These are phyloP conservation scores for Coemansia sp. DNA, from an alignment of 192 early-diverging fungal genomes.

Conservation along the genomic window DNA sequence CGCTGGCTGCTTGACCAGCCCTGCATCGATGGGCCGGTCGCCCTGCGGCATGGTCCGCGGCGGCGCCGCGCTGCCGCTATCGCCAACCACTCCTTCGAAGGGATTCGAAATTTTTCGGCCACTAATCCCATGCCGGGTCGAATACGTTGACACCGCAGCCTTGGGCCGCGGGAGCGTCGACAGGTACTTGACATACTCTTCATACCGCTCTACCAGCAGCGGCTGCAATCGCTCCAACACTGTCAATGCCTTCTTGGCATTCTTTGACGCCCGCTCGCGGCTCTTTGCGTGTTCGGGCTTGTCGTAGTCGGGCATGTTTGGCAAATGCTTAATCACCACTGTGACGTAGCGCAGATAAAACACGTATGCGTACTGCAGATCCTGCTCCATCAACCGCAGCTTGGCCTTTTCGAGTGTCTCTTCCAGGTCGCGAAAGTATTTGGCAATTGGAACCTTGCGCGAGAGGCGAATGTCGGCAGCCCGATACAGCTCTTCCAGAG, in stretches of 20 bases:
- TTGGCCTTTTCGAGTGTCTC: slow-evolving; percentile 47
- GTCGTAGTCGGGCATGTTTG: slow-evolving; percentile 55
- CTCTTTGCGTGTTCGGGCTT: slow-evolving; percentile 47
- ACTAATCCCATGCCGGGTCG: slow-evolving; percentile 11
- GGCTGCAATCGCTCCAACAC: slow-evolving; percentile 58
- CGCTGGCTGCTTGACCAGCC: slow-evolving; percentile 9
- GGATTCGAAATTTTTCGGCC: slow-evolving; percentile 1
- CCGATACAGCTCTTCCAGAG: slow-evolving; percentile 33
- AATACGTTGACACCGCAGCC: slow-evolving; percentile 33
- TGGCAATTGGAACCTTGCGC: slow-evolving; percentile 30
- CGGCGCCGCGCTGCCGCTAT: background rate
- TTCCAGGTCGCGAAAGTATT: slow-evolving; percentile 43
- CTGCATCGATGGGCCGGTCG: background rate
- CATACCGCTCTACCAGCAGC: slow-evolving; percentile 52
- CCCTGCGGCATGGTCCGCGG: background rate
- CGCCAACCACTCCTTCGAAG: background rate
- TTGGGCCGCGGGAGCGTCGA: slow-evolving; percentile 22
- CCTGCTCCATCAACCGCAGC: slow-evolving; percentile 58
- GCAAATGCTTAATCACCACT: slow-evolving; percentile 57
- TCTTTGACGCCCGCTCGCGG: slow-evolving; percentile 33
- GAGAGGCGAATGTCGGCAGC: slow-evolving; percentile 34
- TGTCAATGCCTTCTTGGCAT: slow-evolving; percentile 54
- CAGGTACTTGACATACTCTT: slow-evolving; percentile 48
- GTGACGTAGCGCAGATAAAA: slow-evolving; percentile 66
- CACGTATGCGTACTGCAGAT: slow-evolving; percentile 66